These are phyloP conservation scores for Aspergillus ibericus DNA, from an alignment of 2,329 filamentous ascomycete species.

Conservation along the genomic window DNA sequence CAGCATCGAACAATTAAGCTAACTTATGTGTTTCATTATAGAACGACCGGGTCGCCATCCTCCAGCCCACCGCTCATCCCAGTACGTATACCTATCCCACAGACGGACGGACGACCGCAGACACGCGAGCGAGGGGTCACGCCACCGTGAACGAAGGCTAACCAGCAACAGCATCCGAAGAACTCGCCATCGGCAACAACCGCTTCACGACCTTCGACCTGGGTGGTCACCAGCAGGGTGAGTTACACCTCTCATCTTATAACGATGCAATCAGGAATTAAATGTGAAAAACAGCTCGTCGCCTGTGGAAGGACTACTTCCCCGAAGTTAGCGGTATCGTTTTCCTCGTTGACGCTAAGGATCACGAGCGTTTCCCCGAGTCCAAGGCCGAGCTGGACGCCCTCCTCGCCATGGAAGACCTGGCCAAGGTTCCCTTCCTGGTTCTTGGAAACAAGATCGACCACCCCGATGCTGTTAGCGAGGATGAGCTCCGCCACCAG, in stretches of 20 bases:
- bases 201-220: slow-evolving; percentile 94
- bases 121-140: too few relatives aligned
- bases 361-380: slow-evolving; percentile 90
- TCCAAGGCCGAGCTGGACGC: slow-evolving; percentile 96
- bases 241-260: slow-evolving; percentile 34
- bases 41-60: slow-evolving; percentile 90
- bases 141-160: slow-evolving; percentile 13
- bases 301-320: slow-evolving; percentile 96
- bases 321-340: slow-evolving; percentile 95
- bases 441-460: slow-evolving; percentile 99
- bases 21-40: slow-evolving; percentile 34
- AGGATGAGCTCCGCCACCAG: slow-evolving; percentile 91
- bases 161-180: slow-evolving; percentile 70
- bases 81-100: slow-evolving; percentile 57
- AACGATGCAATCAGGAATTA: not conserved
- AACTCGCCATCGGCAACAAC: slow-evolving; percentile 88
- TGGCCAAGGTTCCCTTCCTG: slow-evolving; percentile 92
- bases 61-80: slow-evolving; percentile 87
- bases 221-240: slow-evolving; percentile 87
- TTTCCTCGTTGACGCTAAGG: slow-evolving; percentile 96
- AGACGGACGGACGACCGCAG: too few relatives aligned
- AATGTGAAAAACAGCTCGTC: slow-evolving; percentile 58
- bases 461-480: slow-evolving; percentile 89
- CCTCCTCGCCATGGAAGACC: slow-evolving; percentile 93
- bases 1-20: not conserved